Conservation (phyloP, 768 basidiomycete genomes). For the Lyophyllum decastes region DNA sequence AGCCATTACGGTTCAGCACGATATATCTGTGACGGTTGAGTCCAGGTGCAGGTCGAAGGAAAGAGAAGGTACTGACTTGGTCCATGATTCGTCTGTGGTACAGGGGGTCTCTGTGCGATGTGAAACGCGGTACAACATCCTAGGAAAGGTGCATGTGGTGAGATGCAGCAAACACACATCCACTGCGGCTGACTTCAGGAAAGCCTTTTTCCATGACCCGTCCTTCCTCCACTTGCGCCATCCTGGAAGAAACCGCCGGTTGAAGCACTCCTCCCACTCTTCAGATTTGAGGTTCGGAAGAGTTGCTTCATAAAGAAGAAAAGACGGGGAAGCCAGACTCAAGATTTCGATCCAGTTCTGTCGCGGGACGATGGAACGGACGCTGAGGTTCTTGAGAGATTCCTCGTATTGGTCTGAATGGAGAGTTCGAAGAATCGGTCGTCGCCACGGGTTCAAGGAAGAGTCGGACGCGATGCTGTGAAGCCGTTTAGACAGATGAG, state of each 20-base stretch:
- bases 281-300: constrained; percentile 63
- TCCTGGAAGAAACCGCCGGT: constrained; percentile 71
- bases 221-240: constrained; percentile 74
- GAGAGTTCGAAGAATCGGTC: constrained; percentile 65
- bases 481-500: constrained; percentile 63
- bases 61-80: constrained; percentile 50
- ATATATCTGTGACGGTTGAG: constrained; percentile 51
- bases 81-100: constrained; percentile 82
- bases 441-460: constrained; percentile 75
- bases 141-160: constrained; percentile 27
- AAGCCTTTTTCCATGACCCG: constrained; percentile 62
- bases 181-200: constrained; percentile 53
- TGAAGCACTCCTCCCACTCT: constrained; percentile 80
- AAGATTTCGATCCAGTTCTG: constrained; percentile 83
- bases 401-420: constrained; percentile 46
- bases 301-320: constrained; percentile 67
- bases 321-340: constrained; percentile 58
- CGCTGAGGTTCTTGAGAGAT: constrained; percentile 58
- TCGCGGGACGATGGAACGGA: constrained; percentile 64
- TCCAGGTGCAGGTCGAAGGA: constrained; percentile 1
- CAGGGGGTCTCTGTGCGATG: constrained; percentile 72
- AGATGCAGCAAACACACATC: constrained; percentile 1
- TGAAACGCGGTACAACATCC: constrained; percentile 64
- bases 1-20: constrained; percentile 73
- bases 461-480: constrained; percentile 60